These are phyloP conservation scores for Xylariomycetidae sp. DNA, from an alignment of 2,329 filamentous ascomycete species.

Conservation along the genomic window DNA sequence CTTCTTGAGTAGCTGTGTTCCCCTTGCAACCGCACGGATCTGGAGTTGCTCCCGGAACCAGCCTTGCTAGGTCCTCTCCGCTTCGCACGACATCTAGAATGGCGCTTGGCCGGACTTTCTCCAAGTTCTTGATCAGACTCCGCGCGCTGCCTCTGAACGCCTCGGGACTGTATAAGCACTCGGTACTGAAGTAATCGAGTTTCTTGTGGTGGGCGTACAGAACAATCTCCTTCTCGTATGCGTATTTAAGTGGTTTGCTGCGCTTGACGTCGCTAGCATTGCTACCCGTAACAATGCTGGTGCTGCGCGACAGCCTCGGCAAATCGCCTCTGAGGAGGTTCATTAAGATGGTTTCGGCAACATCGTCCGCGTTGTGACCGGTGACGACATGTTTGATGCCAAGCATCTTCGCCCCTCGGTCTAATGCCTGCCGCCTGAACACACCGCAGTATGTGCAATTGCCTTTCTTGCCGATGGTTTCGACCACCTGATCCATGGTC, in stretches of 20 bases:
- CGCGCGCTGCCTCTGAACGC: slow-evolving; percentile 91
- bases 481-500: slow-evolving; percentile 99
- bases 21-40: slow-evolving; percentile 44
- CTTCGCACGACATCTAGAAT: slow-evolving; percentile 93
- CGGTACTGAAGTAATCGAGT: slow-evolving; percentile 95
- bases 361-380: slow-evolving; percentile 95
- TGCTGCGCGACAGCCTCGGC: slow-evolving; percentile 79
- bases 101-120: slow-evolving; percentile 86
- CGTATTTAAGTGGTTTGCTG: slow-evolving; percentile 95
- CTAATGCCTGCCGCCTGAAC: slow-evolving; percentile 88
- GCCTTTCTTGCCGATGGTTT: slow-evolving; percentile 93
- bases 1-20: slow-evolving; percentile 29
- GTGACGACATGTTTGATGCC: slow-evolving; percentile 92
- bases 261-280: slow-evolving; percentile 83
- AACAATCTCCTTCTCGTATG: slow-evolving; percentile 98
- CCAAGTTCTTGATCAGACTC: slow-evolving; percentile 89
- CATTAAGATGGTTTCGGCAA: slow-evolving; percentile 97
- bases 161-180: slow-evolving; percentile 97
- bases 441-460: slow-evolving; percentile 99
- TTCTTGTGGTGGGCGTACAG: slow-evolving; percentile 96
- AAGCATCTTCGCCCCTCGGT: slow-evolving; percentile 83
- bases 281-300: slow-evolving; percentile 79
- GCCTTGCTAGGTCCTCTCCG: slow-evolving; percentile 89
- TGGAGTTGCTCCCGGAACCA: slow-evolving; percentile 62
- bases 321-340: slow-evolving; percentile 89